Percentiles rank a stretch among this genome's conserved stretches.
These are phyloP conservation scores for Amaranthus hypochondriacus DNA, from an alignment of 148 eudicot genomes.

Conservation along the genomic window DNA sequence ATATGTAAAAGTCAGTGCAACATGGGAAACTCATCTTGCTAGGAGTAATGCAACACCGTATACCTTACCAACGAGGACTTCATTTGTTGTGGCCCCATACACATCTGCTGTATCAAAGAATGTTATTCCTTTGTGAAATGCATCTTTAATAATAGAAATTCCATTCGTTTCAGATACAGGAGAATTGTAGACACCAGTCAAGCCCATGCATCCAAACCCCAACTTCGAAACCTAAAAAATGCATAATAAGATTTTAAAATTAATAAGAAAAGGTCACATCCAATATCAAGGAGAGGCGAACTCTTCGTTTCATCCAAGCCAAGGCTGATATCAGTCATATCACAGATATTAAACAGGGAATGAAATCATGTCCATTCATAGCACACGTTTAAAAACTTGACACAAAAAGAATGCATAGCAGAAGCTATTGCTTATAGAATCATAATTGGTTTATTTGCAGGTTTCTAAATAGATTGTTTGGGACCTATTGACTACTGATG, in stretches of 20 bases:
- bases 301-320: neutral
- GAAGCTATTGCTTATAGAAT: neutral
- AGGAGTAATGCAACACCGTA: slow-evolving; percentile 2
- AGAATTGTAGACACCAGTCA: slow-evolving; percentile 41
- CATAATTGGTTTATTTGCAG: neutral
- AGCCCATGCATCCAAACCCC: slow-evolving; percentile 60
- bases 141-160: slow-evolving; percentile 49
- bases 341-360: neutral
- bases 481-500: too few relatives aligned
- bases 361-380: neutral
- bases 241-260: neutral
- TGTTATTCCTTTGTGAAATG: slow-evolving; percentile 59
- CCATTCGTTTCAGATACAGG: slow-evolving; percentile 55
- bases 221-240: slow-evolving; percentile 49
- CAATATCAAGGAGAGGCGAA: neutral
- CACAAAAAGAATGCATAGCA: neutral
- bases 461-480: neutral
- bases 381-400: neutral
- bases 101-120: slow-evolving; percentile 69
- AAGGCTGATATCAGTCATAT: neutral
- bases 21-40: neutral
- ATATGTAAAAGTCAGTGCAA: neutral
- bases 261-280: neutral
- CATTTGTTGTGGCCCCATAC: slow-evolving; percentile 52
- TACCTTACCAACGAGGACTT: slow-evolving; percentile 71